Conservation (phyloP, 768 basidiomycete species). For the Tricholoma furcatifolium region DNA sequence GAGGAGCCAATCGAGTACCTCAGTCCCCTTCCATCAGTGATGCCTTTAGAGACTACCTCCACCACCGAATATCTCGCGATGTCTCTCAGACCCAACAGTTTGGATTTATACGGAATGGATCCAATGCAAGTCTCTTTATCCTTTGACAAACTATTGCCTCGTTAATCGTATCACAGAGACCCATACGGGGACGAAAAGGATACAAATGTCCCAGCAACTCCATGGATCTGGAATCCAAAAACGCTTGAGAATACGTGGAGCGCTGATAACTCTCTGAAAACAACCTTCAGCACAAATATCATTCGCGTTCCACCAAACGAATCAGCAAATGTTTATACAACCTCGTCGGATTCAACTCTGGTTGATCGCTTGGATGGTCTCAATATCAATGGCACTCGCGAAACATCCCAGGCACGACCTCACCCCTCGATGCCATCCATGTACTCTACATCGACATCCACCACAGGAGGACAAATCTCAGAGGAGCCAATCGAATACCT, state of each 20-base stretch:
- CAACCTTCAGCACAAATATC: conserved; percentile 70
- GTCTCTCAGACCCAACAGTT: no score
- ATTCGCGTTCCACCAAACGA: conserved; percentile 68
- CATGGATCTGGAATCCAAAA: no score
- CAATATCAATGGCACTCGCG: conserved; percentile 16
- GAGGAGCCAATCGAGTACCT: conserved; percentile 47
- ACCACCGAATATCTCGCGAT: no score
- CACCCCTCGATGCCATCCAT: conserved; percentile 36
- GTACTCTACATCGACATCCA: conserved; percentile 14
- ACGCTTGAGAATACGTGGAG: no score
- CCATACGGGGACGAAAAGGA: no score
- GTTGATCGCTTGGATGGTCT: conserved; percentile 27
- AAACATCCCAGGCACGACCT: conserved; percentile 21
- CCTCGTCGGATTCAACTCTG: conserved; percentile 25
- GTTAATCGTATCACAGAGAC: no score
- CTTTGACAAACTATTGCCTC: no score
- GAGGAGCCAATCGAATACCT: conserved; percentile 47
- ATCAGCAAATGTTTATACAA: conserved; percentile 14
- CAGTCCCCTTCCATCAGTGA: conserved; percentile 37
- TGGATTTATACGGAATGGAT: no score
- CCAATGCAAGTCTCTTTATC: no score
- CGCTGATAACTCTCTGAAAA: conserved; percentile 38
- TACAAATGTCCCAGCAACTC: no score
- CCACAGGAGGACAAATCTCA: conserved; percentile 31
- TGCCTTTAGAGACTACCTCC: no score